phyloP scores from a whole-genome alignment of 345 rosid species.

The Hibiscus syriacus region DNA sequence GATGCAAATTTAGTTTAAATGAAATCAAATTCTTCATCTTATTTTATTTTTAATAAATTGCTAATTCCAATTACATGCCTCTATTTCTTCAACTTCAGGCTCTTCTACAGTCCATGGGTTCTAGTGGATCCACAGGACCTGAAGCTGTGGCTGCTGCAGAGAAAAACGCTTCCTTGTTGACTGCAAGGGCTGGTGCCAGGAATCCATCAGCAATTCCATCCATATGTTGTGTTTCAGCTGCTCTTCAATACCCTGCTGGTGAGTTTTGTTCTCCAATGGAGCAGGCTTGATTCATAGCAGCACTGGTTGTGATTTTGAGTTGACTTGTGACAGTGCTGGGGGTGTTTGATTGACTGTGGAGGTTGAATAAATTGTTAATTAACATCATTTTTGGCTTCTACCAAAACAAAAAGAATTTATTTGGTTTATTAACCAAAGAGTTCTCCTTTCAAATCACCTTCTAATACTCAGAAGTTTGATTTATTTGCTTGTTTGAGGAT shows the following conservation, averaged over 20 bases:
- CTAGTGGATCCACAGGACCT: slow-evolving; percentile 83
- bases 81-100: slow-evolving; percentile 45
- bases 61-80: slow-evolving; percentile 7
- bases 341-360: not conserved
- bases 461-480: not conserved
- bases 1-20: not conserved
- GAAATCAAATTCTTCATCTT: not conserved
- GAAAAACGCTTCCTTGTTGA: slow-evolving; percentile 84
- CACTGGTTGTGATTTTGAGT: not conserved
- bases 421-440: not conserved
- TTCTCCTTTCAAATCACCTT: not conserved
- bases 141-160: slow-evolving; percentile 87
- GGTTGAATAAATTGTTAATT: not conserved
- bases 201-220: slow-evolving; percentile 99
- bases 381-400: not conserved
- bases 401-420: not conserved
- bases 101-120: slow-evolving; percentile 81
- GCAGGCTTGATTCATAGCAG: not conserved
- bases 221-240: slow-evolving; percentile 88
- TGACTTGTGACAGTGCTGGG: not conserved
- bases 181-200: slow-evolving; percentile 97
- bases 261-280: slow-evolving; percentile 5
- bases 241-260: slow-evolving; percentile 93
- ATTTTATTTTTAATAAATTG: not conserved
- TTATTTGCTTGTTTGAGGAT: not conserved